Evolutionary conservation across 2,329 filamentous ascomycete genomes (phyloP), one percentile per base, ranked within the genome.

Genomic region (Nemania bipapillata): DNA sequence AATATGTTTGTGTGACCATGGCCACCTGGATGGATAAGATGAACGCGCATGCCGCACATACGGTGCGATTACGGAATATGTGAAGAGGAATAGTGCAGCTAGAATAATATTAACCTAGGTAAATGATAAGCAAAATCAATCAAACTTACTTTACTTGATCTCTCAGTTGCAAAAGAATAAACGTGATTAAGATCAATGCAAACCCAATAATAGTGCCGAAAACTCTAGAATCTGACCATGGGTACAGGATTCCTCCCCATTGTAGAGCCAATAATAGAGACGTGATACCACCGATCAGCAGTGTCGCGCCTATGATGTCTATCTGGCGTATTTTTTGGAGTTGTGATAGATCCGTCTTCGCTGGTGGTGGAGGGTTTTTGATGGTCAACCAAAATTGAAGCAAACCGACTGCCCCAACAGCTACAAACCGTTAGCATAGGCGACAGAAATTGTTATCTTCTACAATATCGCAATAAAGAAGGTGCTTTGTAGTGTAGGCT

Each of bases 161-260:
- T 5, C 52, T 37, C 1, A 71, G 2, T 1, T 66, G 28, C 73
- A 67, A 73, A 0, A n/a, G 1, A 8, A 73, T 50, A 45, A 77
- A 68, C 8, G 72, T 40, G 3, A 57, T 15, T 37, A 69, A 37
- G 1, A 50, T 30, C 0, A 70, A 45, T 0, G 4, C 66, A 22
- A 42, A 58, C 1, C 72, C 70, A 2, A 75, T 72, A 15, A 77
- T 63, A n/a, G 70, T 61, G 1, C 74, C 74, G 40, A 75, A 72
- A 24, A 77, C 58, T 11, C 65, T 20, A 0, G 70, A 72, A 68
- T 74, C 66, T 3, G 20, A 20, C 73, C 70, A 74, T 2, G 66
- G 24, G 35, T 60, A 71, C 6, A 55, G 24, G 6, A 61, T 40
- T 7, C 61, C 70, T n/a, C 62, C 62, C 71, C 70, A 74, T 17